phyloP scores from a whole-genome alignment of 225 moss, liverwort and hornwort species.

The Neckera pumila region DNA sequence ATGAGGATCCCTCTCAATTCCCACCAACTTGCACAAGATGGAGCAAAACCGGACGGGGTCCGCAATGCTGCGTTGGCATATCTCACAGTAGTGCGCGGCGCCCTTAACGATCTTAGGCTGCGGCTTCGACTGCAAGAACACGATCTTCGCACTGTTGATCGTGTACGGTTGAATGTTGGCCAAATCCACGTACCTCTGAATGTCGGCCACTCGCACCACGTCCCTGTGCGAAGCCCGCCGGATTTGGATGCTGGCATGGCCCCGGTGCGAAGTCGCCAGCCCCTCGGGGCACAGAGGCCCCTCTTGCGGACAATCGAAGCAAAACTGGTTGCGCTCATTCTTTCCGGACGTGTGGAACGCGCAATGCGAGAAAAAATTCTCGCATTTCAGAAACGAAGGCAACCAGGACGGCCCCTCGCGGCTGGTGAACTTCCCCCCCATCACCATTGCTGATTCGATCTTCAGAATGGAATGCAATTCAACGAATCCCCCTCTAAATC shows the following conservation, averaged over 20 bases:
- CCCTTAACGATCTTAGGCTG: conserved; percentile 40
- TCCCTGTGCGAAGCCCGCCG: conserved; percentile 49
- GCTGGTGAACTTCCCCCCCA: conserved; percentile 28
- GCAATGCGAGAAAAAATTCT: conserved; percentile 35
- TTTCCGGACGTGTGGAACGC: conserved; percentile 28
- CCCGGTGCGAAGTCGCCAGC: conserved; percentile 8
- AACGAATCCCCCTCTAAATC: background rate
- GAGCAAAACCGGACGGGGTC: conserved; percentile 49
- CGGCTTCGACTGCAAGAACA: conserved; percentile 41
- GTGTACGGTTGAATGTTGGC: conserved; percentile 41
- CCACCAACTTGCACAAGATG: conserved; percentile 32
- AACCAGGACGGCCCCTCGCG: conserved; percentile 47
- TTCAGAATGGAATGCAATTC: background rate
- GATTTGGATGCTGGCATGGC: conserved; percentile 40
- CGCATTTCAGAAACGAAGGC: conserved; percentile 17
- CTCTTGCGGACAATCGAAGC: conserved; percentile 32
- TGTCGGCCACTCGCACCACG: conserved; percentile 43
- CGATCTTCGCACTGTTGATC: conserved; percentile 52
- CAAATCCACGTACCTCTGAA: conserved; percentile 29
- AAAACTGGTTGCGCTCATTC: conserved; percentile 48
- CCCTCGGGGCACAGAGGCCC: conserved; percentile 41
- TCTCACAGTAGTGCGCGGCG: conserved; percentile 40
- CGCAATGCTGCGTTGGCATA: conserved; percentile 44
- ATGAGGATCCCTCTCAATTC: conserved; percentile 29
- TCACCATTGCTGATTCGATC: conserved; percentile 18